Evolutionary conservation across 768 basidiomycete species (phyloP).

Genomic region (Suillus weaverae): DNA sequence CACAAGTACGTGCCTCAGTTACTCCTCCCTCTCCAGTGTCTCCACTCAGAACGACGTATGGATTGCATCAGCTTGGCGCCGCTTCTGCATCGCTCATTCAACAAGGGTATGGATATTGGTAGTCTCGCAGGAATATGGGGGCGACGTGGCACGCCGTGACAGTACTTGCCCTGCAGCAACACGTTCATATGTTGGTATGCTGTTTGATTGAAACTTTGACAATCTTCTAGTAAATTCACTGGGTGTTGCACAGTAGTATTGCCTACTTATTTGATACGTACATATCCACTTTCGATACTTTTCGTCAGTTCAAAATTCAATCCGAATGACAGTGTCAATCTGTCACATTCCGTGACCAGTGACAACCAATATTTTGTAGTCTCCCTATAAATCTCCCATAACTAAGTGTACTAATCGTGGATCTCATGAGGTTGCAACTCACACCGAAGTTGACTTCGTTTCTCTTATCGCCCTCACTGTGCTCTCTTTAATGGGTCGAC

Average conservation of each 20-base stretch:
- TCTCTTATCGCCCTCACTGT: not conserved
- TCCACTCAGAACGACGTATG: not conserved
- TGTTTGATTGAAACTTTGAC: not conserved
- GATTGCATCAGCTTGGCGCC: not conserved
- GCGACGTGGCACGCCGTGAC: not conserved
- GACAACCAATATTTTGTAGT: not conserved
- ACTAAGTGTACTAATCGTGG: not conserved
- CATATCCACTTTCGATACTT: too few species aligned
- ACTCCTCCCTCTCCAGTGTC: too few species aligned
- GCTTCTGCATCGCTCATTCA: not conserved
- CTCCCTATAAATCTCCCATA: slow-evolving; percentile 4
- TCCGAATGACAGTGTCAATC: too few species aligned
- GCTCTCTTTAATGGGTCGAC: not conserved
- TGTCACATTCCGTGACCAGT: not conserved
- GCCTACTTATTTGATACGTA: too few species aligned
- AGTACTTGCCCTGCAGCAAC: not conserved
- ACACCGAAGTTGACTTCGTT: not conserved
- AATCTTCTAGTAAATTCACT: too few species aligned
- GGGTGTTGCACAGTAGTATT: too few species aligned
- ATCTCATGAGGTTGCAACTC: not conserved
- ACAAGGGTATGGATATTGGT: not conserved
- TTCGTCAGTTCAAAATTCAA: too few species aligned
- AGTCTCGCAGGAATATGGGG: not conserved
- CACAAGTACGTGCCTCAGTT: not conserved
- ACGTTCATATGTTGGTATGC: not conserved